A percentile compares a stretch with the other conserved stretches of the same genome.
These are phyloP conservation scores for Grosmannia penicillata DNA, from an alignment of 2,329 filamentous ascomycete genomes.

Conservation along the genomic window DNA sequence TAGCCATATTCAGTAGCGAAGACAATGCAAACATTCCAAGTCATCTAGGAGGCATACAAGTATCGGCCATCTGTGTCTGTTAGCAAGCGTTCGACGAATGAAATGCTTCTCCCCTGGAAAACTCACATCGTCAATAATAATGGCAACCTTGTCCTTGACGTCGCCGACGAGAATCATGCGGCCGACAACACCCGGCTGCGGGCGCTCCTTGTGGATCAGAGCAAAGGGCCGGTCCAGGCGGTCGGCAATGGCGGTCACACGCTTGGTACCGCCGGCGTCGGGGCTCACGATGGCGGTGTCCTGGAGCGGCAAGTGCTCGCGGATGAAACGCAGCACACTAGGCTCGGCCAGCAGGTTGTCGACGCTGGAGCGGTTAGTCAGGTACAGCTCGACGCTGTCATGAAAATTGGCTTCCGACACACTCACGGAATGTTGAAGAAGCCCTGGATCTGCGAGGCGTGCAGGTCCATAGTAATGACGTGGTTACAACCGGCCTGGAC, in stretches of 20 bases:
- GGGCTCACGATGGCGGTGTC: conserved; percentile 91
- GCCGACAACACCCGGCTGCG: conserved; percentile 65
- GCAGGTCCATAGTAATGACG: conserved; percentile 90
- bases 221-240: conserved; percentile 82
- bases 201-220: conserved; percentile 91
- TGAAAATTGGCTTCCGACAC: too few relatives aligned
- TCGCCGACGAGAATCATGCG: conserved; percentile 93
- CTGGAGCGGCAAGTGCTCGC: conserved; percentile 65
- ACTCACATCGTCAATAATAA: conserved; percentile 48
- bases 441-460: conserved; percentile 29
- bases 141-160: conserved; percentile 79
- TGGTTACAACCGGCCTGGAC: conserved; percentile 58
- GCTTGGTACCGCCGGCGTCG: conserved; percentile 87
- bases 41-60: conserved; percentile 9
- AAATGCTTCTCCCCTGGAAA: too few relatives aligned
- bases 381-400: too few relatives aligned
- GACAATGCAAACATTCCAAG: not conserved
- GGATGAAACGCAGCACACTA: conserved; percentile 80
- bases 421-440: conserved; percentile 65
- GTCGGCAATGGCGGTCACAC: conserved; percentile 86
- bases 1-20: not conserved
- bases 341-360: conserved; percentile 87
- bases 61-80: conserved; percentile 12
- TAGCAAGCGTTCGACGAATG: conserved; percentile 1
- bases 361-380: conserved; percentile 20